These are phyloP conservation scores for Vigna radiata DNA, from an alignment of 306 rosid species.

Conservation along the genomic window DNA sequence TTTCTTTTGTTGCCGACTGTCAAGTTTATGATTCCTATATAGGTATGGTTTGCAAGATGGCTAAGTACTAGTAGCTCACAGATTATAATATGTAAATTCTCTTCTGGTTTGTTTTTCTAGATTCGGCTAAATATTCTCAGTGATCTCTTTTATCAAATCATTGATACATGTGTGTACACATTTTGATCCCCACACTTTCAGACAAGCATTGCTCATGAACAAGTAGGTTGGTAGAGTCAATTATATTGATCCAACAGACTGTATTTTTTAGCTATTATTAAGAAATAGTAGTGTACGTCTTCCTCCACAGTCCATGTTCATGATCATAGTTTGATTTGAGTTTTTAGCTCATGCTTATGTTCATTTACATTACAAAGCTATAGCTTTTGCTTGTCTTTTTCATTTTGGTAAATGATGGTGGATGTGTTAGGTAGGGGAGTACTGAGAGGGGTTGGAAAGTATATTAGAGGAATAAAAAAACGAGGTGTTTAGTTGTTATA, in stretches of 20 bases:
- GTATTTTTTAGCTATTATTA: background rate
- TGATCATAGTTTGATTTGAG: background rate
- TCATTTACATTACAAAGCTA: constrained; percentile 5
- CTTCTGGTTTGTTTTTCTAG: background rate
- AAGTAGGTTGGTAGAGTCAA: constrained; percentile 1
- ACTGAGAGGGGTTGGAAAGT: no score
- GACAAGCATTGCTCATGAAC: background rate
- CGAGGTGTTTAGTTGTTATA: no score
- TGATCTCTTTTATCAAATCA: constrained; percentile 1
- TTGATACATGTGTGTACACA: background rate
- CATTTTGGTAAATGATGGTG: constrained; percentile 21
- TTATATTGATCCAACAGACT: constrained; percentile 7
- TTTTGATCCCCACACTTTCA: background rate
- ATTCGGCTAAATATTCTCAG: constrained; percentile 1
- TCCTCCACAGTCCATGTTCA: background rate
- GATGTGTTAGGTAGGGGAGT: no score
- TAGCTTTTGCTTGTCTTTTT: constrained; percentile 28
- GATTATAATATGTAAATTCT: background rate
- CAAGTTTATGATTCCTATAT: constrained; percentile 16
- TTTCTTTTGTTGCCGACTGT: constrained; percentile 11
- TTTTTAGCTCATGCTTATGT: background rate
- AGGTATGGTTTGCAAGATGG: background rate
- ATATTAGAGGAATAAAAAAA: no score
- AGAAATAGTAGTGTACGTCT: background rate
- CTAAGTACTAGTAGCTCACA: constrained; percentile 5